Evolutionary conservation across 2,329 filamentous ascomycete species (phyloP), one percentile per base, ranked within the genome.

Genomic region (Arthrocladium fulminans): DNA sequence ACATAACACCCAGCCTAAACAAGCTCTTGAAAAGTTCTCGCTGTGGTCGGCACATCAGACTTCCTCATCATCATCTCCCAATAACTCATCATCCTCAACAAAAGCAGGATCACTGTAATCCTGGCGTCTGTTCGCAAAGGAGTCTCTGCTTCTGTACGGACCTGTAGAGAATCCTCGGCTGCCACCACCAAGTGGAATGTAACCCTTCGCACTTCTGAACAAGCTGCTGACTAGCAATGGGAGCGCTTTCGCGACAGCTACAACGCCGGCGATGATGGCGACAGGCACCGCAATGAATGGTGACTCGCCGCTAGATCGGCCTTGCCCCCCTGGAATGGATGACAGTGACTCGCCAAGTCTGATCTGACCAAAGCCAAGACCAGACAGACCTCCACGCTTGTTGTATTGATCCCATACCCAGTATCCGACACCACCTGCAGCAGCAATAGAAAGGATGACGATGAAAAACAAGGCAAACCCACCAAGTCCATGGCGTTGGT

Each of bases 31-130:
- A 12, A n/a, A 40, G n/a, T 20, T 19, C 3, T 17, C 37, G 20
- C 3, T 19, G 5, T 13, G 4, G 15, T 12, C 6, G 37, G 13
- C 17, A 8, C n/a, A 5, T 39, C 23, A 47, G 6, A 47, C 44
- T 19, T 47, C 61, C 48, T 69, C 67, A 61, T 96, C 88, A 56
- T 96, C 90, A 57, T 96, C 90, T 1, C 92, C 92, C 29, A 98
- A 70, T 57, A 98, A 71, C 71, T 97, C 90, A 42, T 97, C 92
- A 63, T 97, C 92, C 44, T 92, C 86, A 60, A 94, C 88, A 45
- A 95, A 88, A 60, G 84, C 77, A 13, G 83, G 80, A 65, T 97
- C 97, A 37, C 50, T 51, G 37, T 56, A 59, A 65, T 95, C 87
- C n/a, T 85, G 83, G 48, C 86, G 78, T 1, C 87, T 84, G 49